A percentile compares a stretch with the other conserved stretches of the same genome.
These are phyloP conservation scores for Apiospora sp. DNA, from an alignment of 2,329 filamentous ascomycete genomes.

Conservation along the genomic window DNA sequence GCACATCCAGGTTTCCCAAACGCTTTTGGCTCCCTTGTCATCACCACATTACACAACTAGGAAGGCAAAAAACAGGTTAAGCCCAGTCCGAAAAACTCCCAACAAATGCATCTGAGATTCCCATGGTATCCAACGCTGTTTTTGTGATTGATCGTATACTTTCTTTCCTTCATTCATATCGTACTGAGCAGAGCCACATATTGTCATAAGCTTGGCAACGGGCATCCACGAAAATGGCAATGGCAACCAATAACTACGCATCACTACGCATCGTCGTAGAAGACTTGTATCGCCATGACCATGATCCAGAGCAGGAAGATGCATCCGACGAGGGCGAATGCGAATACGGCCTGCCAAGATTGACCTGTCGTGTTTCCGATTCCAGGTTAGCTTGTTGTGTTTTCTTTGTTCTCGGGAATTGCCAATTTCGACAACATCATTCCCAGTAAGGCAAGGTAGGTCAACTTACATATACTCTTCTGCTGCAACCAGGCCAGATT, in stretches of 20 bases:
- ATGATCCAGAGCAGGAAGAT: conserved; percentile 74
- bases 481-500: conserved; percentile 73
- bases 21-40: too few relatives aligned
- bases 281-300: conserved; percentile 72
- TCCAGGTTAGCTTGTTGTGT: neutral
- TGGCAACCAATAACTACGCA: neutral
- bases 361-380: conserved; percentile 52
- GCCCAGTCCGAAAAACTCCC: neutral
- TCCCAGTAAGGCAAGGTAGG: neutral
- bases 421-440: too few relatives aligned
- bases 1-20: neutral
- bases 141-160: neutral
- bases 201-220: too few relatives aligned
- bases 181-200: neutral
- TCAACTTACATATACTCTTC: conserved; percentile 64
- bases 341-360: conserved; percentile 71
- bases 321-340: conserved; percentile 66
- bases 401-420: neutral
- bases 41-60: too few relatives aligned
- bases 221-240: too few relatives aligned
- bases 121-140: conserved; percentile 1
- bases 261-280: conserved; percentile 46
- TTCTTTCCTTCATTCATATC: neutral
- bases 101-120: neutral
- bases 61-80: neutral